Base-by-base conservation (phyloP, 768 basidiomycete species). In the Russula ochroleuca region DNA sequence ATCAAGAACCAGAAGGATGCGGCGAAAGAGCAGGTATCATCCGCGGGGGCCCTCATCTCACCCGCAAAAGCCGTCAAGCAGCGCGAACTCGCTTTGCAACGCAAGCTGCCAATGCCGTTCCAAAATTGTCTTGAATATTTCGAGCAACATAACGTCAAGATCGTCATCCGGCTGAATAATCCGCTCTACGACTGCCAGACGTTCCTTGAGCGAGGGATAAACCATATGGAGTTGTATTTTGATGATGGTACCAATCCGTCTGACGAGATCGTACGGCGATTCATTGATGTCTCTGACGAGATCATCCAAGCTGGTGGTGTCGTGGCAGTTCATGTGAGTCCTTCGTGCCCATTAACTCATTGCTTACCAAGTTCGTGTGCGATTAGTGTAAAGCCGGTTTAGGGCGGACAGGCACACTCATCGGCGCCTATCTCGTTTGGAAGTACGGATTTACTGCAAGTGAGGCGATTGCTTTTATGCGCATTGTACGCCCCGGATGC, bases 171-270 rank as follows among this genome's bases (percentile, higher is more conserved):
- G 62, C 76, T 98, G 35, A 99, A 99, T 74, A 94, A 94, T 63
- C 83, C 92, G 68, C 80, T 98, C 21, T 99, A 95, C 74, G 94
- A 96, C 73, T 81, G 83, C 61, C 76, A 80, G 59, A 81, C 88
- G 13, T 98, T 97, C 76, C 72, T 86, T 70, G 90, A 92, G 69
- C 85, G 84, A 52, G 93, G 92, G 13, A 90, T 96, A 71, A 86
- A 87, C 69, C 92, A 97, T 72, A 80, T 88, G 76, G 94, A 96
- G 69, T 82, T 98, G 67, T 98, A 96, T 75, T 98, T 97, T 69
- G 94, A 98, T 74, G 97, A 99, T 73, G 97, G 97, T 23, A 97
- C 94, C 25, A 98, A 98, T 74, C 96, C 96, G 6, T 89, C 94
- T 0, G 92, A 97, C 74, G 92, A 97, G 62, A 97, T 98, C 69